These are phyloP conservation scores for Pseudomonodictys pantanalensis DNA, from an alignment of 495 filamentous ascomycete species.

Conservation along the genomic window DNA sequence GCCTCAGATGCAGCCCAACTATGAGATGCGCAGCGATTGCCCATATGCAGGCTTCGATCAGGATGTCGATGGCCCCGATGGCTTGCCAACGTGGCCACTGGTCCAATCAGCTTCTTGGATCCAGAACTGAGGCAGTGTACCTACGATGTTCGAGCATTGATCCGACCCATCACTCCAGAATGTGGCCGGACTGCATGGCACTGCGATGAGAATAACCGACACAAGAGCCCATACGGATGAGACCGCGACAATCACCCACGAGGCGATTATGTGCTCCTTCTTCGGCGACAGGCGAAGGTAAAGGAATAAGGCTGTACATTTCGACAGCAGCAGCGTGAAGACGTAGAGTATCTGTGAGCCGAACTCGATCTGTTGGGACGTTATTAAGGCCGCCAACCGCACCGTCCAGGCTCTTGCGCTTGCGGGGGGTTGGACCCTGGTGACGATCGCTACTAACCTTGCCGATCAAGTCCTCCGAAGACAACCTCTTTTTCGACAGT, in stretches of 20 bases:
- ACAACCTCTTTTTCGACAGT: background rate
- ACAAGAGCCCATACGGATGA: conserved; percentile 15
- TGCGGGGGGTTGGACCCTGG: background rate
- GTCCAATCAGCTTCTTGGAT: background rate
- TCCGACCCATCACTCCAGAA: conserved; percentile 18
- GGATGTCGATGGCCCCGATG: conserved; percentile 22
- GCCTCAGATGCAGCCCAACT: conserved; percentile 13
- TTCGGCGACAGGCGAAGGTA: conserved; percentile 19
- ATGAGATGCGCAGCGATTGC: conserved; percentile 20
- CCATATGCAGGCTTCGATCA: conserved; percentile 26
- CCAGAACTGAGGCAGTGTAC: background rate
- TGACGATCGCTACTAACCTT: conserved; percentile 18
- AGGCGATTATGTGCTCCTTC: conserved; percentile 6
- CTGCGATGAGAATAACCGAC: conserved; percentile 15
- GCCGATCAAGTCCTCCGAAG: conserved; percentile 10
- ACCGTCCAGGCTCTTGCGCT: too few relatives aligned
- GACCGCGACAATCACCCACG: conserved; percentile 3
- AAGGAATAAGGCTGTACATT: conserved; percentile 15
- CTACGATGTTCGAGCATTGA: conserved; percentile 12
- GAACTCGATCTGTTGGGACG: conserved; percentile 12
- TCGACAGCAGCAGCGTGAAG: conserved; percentile 21
- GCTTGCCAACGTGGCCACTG: conserved; percentile 24
- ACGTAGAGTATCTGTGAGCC: conserved; percentile 22
- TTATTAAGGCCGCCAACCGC: too few relatives aligned
- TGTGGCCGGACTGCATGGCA: conserved; percentile 8